Conservation (phyloP, 2,329 filamentous ascomycete genomes). For the Bipolaris cookei region DNA sequence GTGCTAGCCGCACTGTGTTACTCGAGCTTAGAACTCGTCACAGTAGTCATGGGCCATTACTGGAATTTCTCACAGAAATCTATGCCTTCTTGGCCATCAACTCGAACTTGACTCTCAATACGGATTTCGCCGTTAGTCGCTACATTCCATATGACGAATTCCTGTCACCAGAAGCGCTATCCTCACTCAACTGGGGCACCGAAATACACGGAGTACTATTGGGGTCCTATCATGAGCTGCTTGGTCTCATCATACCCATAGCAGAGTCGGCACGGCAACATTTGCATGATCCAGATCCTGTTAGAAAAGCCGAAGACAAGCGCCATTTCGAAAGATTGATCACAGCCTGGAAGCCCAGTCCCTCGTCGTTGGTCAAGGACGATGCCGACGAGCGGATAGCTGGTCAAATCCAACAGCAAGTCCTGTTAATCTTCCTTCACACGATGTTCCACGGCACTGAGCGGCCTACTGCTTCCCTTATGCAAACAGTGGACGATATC, state of each 20-base stretch:
- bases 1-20: conserved; percentile 5
- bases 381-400: background rate
- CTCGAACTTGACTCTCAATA: conserved; percentile 1
- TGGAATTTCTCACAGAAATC: conserved; percentile 8
- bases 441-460: conserved; percentile 3
- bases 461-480: background rate
- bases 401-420: conserved; percentile 5
- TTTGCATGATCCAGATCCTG: background rate
- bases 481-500: background rate
- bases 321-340: conserved; percentile 2
- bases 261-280: conserved; percentile 3
- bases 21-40: background rate
- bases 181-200: background rate
- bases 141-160: conserved; percentile 3
- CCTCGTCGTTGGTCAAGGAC: background rate
- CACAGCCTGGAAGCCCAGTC: background rate
- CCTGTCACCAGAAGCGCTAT: conserved; percentile 1
- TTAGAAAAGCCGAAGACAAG: background rate
- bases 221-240: conserved; percentile 2
- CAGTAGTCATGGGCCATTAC: background rate
- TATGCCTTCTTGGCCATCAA: conserved; percentile 9
- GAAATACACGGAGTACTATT: conserved; percentile 5
- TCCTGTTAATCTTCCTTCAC: conserved; percentile 4
- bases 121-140: conserved; percentile 1
- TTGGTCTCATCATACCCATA: conserved; percentile 7